Percentiles rank a stretch among this genome's conserved stretches.
Conservation (phyloP, 2,329 filamentous ascomycete species). For the Scleromitrula shiraiana region DNA sequence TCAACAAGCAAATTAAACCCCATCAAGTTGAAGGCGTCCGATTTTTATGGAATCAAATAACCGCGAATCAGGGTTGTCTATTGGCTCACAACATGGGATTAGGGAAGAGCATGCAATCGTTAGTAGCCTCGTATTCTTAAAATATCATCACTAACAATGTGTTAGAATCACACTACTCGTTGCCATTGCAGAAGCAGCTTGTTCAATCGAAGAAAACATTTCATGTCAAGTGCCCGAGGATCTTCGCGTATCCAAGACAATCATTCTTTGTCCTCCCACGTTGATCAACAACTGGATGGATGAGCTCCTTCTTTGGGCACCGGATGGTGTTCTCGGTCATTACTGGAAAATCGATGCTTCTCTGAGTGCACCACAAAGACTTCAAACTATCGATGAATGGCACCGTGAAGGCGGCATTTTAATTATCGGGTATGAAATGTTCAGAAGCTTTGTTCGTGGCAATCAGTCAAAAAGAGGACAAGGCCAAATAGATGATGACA, state of each 20-base stretch:
- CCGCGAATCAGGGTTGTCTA: conserved; percentile 62
- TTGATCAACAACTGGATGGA: conserved; percentile 78
- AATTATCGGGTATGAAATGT: conserved; percentile 67
- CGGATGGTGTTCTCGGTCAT: conserved; percentile 44
- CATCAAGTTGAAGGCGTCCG: conserved; percentile 77
- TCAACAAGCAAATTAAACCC: conserved; percentile 60
- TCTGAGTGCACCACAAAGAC: conserved; percentile 32
- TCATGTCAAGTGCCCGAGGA: conserved; percentile 58
- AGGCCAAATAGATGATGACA: neutral
- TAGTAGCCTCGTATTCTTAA: conserved; percentile 24
- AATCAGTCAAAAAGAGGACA: conserved; percentile 26
- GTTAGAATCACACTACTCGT: conserved; percentile 66
- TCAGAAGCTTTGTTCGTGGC: conserved; percentile 40
- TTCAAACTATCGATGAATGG: conserved; percentile 49
- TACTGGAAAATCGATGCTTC: conserved; percentile 47
- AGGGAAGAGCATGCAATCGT: conserved; percentile 86
- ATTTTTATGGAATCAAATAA: conserved; percentile 82
- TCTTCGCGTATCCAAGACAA: conserved; percentile 53
- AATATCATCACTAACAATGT: conserved; percentile 12
- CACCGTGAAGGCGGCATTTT: conserved; percentile 58
- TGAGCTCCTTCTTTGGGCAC: conserved; percentile 66
- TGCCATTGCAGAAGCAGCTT: conserved; percentile 59
- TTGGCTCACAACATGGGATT: conserved; percentile 87
- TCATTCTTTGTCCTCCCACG: conserved; percentile 69
- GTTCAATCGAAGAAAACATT: conserved; percentile 49